A percentile compares a stretch with the other conserved stretches of the same genome.
Evolutionary conservation across 345 rosid species (phyloP).

Genomic region (Acer negundo): DNA sequence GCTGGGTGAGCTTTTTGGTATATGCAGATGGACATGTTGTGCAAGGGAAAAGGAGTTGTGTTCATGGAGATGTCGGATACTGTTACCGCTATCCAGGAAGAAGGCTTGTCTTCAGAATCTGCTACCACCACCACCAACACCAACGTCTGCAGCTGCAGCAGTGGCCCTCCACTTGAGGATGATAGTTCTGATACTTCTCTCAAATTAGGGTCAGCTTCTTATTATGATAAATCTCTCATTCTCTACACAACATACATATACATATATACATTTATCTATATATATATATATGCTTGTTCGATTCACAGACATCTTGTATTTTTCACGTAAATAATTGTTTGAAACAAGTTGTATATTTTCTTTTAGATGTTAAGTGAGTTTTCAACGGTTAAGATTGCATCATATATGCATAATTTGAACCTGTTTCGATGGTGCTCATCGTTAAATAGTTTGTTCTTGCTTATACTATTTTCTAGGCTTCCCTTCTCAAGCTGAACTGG

Average conservation of each 20-base stretch:
- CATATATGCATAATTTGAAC: background rate
- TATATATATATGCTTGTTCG: background rate
- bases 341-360: too few relatives aligned
- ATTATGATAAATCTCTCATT: background rate
- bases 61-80: constrained; percentile 29
- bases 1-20: background rate
- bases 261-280: background rate
- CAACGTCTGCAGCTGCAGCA: constrained; percentile 54
- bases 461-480: constrained; percentile 27
- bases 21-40: constrained; percentile 36
- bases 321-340: too few relatives aligned
- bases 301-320: too few relatives aligned
- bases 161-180: constrained; percentile 58
- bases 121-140: constrained; percentile 20
- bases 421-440: too few relatives aligned
- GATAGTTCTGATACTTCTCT: constrained; percentile 62
- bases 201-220: constrained; percentile 44
- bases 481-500: constrained; percentile 23
- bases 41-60: constrained; percentile 35
- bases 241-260: background rate
- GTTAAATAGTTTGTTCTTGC: too few relatives aligned
- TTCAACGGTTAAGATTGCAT: background rate
- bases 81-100: constrained; percentile 37
- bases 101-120: constrained; percentile 66
- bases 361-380: too few relatives aligned